Evolutionary conservation across 139 green algal genomes (phyloP), one percentile per base, ranked within the genome.

Genomic region (Volvox africanus): DNA sequence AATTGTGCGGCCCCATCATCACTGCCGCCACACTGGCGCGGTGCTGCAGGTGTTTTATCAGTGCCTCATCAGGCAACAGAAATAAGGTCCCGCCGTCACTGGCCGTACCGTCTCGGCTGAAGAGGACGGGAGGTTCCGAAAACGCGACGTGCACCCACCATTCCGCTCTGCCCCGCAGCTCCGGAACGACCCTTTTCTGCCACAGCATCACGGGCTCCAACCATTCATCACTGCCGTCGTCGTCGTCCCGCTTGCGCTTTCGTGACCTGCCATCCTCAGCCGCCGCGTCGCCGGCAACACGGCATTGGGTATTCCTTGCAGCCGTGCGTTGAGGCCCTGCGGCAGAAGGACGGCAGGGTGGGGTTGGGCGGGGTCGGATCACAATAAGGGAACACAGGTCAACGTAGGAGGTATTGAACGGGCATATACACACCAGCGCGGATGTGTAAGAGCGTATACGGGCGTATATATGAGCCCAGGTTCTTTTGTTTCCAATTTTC

Each of bases 1-100:
- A 86, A 77, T 91, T 91, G 87, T 35, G 50, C 17, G 76, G 87
- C 32, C 87, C 87, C 61, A 91, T 61, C 61, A 91, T 61, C n/a
- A 79, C 22, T 33, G 87, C 87, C 22, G 87, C 87, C 32, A 91
- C 76, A 0, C 61, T 16, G 2, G 87, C 87, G 14, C 61, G 76
- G 32, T 91, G 61, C 32, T 33, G 33, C 33, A 91, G 24, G 61
- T 86, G 87, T 2, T 18, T 24, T 21, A 83, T 1, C 71, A 90
- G 3, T 55, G 50, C 71, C n/a, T 1, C 20, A 30, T 90, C 50
- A 26, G 86, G 73, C 86, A 24, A 5, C 20, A 50, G 37, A 26
- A 71, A 50, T 61, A 71, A 55, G 44, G 44, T 55, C 5, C 85
- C n/a, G 36, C 85, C n/a, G n/a, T 50, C n/a, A 28, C 69, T 32